A percentile compares a stretch with the other conserved stretches of the same genome.
These are phyloP conservation scores for Myxozyma vanderwaltii DNA, from an alignment of 805 yeast species.

Conservation along the genomic window DNA sequence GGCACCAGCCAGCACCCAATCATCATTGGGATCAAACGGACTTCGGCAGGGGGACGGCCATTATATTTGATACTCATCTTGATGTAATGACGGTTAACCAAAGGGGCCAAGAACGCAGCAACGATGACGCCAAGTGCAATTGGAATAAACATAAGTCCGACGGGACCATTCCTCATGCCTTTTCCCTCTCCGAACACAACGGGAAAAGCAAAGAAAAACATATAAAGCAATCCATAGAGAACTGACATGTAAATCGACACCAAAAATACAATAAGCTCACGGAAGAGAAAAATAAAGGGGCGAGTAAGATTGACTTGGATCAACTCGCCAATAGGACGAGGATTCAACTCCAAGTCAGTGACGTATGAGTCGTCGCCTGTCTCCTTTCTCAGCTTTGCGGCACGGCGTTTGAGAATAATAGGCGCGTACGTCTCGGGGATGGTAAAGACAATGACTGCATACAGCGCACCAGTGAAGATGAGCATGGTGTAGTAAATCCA, in stretches of 20 bases:
- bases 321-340: slow-evolving; percentile 65
- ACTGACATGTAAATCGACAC: slow-evolving; percentile 54
- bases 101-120: slow-evolving; percentile 46
- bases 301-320: slow-evolving; percentile 68
- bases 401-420: slow-evolving; percentile 53
- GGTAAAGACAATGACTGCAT: slow-evolving; percentile 50
- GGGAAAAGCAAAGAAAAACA: slow-evolving; percentile 66
- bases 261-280: slow-evolving; percentile 50
- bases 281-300: slow-evolving; percentile 67
- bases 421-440: slow-evolving; percentile 70
- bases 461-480: slow-evolving; percentile 60
- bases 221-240: slow-evolving; percentile 53
- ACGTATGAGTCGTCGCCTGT: slow-evolving; percentile 53
- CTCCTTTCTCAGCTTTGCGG: slow-evolving; percentile 52
- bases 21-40: slow-evolving; percentile 62
- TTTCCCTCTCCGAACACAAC: slow-evolving; percentile 58
- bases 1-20: slow-evolving; percentile 55
- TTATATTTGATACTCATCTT: slow-evolving; percentile 46
- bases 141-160: slow-evolving; percentile 67
- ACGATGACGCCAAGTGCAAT: slow-evolving; percentile 76
- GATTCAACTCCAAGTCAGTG: slow-evolving; percentile 76
- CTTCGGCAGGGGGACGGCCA: slow-evolving; percentile 57
- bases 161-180: slow-evolving; percentile 54
- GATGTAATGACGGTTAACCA: slow-evolving; percentile 42
- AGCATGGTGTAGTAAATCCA: slow-evolving; percentile 73